phyloP scores from a whole-genome alignment of 1,139 yeast genomes.

The Suhomyces wounanorum region DNA sequence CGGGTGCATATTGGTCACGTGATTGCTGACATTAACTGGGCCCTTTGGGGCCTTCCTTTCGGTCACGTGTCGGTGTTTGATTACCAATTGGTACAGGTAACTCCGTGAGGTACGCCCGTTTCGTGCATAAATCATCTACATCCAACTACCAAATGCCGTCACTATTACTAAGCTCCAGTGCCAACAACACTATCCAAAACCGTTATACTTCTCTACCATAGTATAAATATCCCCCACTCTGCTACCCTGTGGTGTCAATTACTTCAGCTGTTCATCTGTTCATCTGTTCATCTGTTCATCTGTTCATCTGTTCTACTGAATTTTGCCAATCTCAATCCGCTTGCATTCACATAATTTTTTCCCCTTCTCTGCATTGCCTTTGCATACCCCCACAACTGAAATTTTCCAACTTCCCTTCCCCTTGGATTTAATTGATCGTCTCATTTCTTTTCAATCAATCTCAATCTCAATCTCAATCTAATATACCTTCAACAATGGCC shows the following conservation, averaged over 20 bases:
- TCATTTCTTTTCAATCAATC: neutral
- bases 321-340: neutral
- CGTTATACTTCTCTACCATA: neutral
- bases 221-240: neutral
- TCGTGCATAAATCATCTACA: neutral
- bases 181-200: neutral
- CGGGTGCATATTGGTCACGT: too few relatives aligned
- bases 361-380: neutral
- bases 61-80: neutral
- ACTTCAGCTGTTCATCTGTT: neutral
- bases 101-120: neutral
- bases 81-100: neutral
- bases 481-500: conserved; percentile 2
- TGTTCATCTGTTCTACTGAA: neutral
- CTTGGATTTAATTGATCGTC: too few relatives aligned
- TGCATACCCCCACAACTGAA: too few relatives aligned
- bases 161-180: neutral
- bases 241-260: neutral
- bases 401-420: too few relatives aligned
- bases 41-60: neutral
- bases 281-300: neutral
- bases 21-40: neutral
- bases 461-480: too few relatives aligned
- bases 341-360: neutral
- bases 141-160: neutral